Percentiles rank a stretch among this genome's conserved stretches.
Evolutionary conservation across 2,329 filamentous ascomycete species (phyloP).

Genomic region (Fusarium metavorans): DNA sequence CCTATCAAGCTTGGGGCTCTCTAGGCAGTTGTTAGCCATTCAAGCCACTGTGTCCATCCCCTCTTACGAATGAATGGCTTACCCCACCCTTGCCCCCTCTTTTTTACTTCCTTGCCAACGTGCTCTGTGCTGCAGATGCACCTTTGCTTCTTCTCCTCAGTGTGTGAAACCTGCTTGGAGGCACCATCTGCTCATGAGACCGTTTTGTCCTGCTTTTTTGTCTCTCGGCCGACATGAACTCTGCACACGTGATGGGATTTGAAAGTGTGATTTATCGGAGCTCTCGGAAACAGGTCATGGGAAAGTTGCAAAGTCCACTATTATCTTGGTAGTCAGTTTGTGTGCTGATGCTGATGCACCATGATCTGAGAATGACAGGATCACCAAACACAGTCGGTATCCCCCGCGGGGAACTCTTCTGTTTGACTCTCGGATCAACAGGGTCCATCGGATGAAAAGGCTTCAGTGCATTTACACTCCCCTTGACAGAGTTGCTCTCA

Average conservation of each 20-base stretch:
- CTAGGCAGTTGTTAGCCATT: not conserved
- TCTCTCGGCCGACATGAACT: constrained; percentile 29
- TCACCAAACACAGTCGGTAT: not conserved
- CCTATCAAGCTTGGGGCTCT: constrained; percentile 4
- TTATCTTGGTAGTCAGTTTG: not conserved
- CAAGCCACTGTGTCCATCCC: not conserved
- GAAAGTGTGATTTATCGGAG: constrained; percentile 27
- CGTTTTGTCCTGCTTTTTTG: not conserved
- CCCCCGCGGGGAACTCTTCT: not conserved
- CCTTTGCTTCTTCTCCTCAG: not conserved
- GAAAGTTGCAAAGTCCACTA: constrained; percentile 26
- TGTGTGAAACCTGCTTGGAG: not conserved
- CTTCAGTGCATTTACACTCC: not conserved
- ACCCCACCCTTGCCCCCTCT: not conserved
- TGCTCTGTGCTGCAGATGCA: not conserved
- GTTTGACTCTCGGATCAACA: not conserved
- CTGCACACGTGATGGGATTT: constrained; percentile 30
- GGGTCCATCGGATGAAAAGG: not conserved
- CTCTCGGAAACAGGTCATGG: constrained; percentile 33
- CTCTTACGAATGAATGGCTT: not conserved
- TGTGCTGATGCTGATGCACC: constrained; percentile 19
- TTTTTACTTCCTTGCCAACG: not conserved
- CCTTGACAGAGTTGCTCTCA: not conserved
- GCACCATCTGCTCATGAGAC: constrained; percentile 2
- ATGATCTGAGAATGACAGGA: constrained; percentile 39